Base-by-base conservation (phyloP, 2,329 filamentous ascomycete genomes). In the Colletotrichum ledebouriae region DNA sequence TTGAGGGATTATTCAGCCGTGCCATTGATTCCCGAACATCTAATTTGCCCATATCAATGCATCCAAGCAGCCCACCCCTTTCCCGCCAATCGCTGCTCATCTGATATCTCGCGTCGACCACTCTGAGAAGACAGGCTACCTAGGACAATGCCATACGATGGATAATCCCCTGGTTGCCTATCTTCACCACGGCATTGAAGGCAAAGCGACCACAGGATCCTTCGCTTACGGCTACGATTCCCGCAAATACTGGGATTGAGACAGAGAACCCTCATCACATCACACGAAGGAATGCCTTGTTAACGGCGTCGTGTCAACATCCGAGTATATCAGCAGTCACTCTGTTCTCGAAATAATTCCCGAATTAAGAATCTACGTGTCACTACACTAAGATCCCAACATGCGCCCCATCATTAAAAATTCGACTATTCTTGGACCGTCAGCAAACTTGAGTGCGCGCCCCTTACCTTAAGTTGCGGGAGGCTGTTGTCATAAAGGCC, bases 21-120 rank as follows among this genome's bases (percentile, higher is more conserved):
- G 22, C 33, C 55, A 29, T 41, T 17, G 29, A 13, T 55, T 37
- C 64, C 22, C 39, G 12, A 64, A 53, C 52, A 47, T 59, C 29
- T 33, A 68, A 68, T 68, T 55, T 65, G 65, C 65, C 55, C 61
- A 47, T 33, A 37, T 59, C 41, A 65, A 68, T 68, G 64, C 64
- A 59, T 67, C 39, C 53, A 59, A 33, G 29, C 65, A 60, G 15
- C 58, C 33, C 47, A 13, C 17, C 60, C 34, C 61, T 15, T 47
- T 37, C 33, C 53, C 46, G 13, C 47, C 53, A 34, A 52, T 67
- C 57, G 20, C 49, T 12, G 56, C 25, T 47, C n/a, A 15, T n/a
- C 47, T 34, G 37, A 67, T 44, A 56, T 67, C 50, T 63, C 59
- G 50, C 46, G 34, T 63, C 50, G 11, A 22, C 25, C 15, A 37